phyloP scores from a whole-genome alignment of 139 green algal genomes.

The Chlorella sp. region DNA sequence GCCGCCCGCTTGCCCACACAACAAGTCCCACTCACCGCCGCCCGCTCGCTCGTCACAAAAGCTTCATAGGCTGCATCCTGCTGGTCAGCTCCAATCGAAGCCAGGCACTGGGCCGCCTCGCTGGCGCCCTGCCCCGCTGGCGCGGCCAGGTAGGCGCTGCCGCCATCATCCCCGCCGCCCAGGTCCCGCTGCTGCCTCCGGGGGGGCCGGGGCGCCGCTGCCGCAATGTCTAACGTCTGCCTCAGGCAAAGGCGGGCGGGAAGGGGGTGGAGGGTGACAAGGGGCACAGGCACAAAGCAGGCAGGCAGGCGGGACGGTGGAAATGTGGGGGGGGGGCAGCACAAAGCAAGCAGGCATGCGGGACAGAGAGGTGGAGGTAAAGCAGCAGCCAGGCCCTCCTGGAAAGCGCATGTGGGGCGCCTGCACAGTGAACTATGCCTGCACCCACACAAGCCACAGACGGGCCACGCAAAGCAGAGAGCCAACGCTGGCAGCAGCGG shows the following conservation, averaged over 20 bases:
- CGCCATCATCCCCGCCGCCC: background rate
- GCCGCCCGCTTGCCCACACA: too few species aligned
- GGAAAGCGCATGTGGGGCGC: too few species aligned
- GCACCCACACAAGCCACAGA: too few species aligned
- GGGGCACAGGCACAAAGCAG: background rate
- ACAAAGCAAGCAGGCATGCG: too few species aligned
- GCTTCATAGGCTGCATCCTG: constrained; percentile 35
- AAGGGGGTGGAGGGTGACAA: background rate
- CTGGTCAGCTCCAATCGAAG: background rate
- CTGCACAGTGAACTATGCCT: too few species aligned
- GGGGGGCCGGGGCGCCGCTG: background rate
- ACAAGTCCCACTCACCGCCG: constrained; percentile 18
- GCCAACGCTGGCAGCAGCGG: too few species aligned
- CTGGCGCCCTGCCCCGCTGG: background rate
- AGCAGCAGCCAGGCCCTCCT: background rate
- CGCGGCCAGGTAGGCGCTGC: background rate
- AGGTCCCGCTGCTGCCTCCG: background rate
- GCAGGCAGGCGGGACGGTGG: background rate
- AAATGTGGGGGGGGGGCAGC: background rate
- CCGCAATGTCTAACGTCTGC: background rate
- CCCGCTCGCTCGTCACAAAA: constrained; percentile 48
- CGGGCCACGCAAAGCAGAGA: too few species aligned
- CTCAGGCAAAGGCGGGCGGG: background rate
- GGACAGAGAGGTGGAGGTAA: background rate
- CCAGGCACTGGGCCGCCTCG: constrained; percentile 2